phyloP scores from a whole-genome alignment of 2,329 filamentous ascomycete genomes.

The Phaeosphaeria sp. region DNA sequence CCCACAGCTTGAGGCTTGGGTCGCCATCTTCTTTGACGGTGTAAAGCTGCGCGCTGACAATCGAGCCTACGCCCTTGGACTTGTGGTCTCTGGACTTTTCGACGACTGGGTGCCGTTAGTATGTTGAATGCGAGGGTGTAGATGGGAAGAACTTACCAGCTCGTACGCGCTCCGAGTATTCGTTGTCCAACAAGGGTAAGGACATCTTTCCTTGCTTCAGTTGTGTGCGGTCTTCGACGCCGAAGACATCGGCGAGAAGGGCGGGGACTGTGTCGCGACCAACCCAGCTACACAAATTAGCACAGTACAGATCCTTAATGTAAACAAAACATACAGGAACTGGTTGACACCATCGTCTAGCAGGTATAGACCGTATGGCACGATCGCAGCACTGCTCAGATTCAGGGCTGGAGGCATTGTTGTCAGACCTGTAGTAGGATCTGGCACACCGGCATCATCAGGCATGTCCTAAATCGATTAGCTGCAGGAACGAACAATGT shows the following conservation, averaged over 20 bases:
- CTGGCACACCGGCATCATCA: conserved; percentile 84
- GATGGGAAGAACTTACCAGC: conserved; percentile 18
- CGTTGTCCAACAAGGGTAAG: conserved; percentile 86
- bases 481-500: background rate
- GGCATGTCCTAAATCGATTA: conserved; percentile 92
- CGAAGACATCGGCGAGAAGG: conserved; percentile 88
- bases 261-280: conserved; percentile 92
- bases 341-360: conserved; percentile 98
- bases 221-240: conserved; percentile 79
- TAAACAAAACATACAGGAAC: conserved; percentile 66
- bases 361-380: conserved; percentile 89
- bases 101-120: conserved; percentile 67
- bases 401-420: conserved; percentile 84
- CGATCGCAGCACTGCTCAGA: conserved; percentile 85
- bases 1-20: conserved; percentile 93
- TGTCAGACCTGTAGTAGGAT: conserved; percentile 86
- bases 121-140: background rate
- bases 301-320: background rate
- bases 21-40: conserved; percentile 95
- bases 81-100: conserved; percentile 91
- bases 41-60: conserved; percentile 90
- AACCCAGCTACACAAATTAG: conserved; percentile 67
- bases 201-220: conserved; percentile 90
- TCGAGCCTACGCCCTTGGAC: conserved; percentile 87
- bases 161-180: conserved; percentile 94